A percentile compares a stretch with the other conserved stretches of the same genome.
These are phyloP conservation scores for Coemansia biformis DNA, from an alignment of 192 early-diverging fungal genomes.

Conservation along the genomic window DNA sequence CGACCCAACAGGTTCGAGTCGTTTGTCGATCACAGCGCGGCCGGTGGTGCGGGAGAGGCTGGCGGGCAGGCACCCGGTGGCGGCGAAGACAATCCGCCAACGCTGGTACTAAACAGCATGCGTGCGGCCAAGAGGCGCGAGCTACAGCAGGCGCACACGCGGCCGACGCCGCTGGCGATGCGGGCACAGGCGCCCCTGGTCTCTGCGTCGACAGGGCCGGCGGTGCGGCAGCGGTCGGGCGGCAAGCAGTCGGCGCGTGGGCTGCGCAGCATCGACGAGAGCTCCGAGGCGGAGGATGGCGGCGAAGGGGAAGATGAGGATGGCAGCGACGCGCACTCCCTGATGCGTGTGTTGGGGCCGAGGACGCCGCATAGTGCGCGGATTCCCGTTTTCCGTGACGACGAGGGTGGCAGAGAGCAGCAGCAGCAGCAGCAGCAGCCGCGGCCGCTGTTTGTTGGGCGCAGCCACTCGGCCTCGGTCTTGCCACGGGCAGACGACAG, in stretches of 20 bases:
- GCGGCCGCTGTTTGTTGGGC: conserved; percentile 11
- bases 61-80: too few species aligned
- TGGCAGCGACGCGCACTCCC: not conserved
- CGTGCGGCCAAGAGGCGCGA: conserved; percentile 16
- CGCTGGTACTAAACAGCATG: conserved; percentile 30
- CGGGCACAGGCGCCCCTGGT: conserved; percentile 7
- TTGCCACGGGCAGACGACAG: too few species aligned
- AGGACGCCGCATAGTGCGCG: conserved; percentile 13
- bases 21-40: conserved; percentile 1
- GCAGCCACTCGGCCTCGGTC: conserved; percentile 1
- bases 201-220: not conserved
- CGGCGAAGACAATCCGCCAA: conserved; percentile 36
- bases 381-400: conserved; percentile 20
- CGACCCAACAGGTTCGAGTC: conserved; percentile 8
- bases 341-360: not conserved
- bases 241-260: too few species aligned
- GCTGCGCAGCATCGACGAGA: conserved; percentile 15
- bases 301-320: conserved; percentile 2
- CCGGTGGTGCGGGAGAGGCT: not conserved
- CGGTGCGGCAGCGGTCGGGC: not conserved
- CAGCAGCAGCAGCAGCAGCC: not conserved
- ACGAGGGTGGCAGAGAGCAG: not conserved
- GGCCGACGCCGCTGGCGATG: conserved; percentile 29
- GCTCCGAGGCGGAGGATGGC: conserved; percentile 4
- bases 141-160: conserved; percentile 6